Evolutionary conservation across 768 basidiomycete genomes (phyloP), one percentile per base, ranked within the genome.

Genomic region (Galerina marginata): DNA sequence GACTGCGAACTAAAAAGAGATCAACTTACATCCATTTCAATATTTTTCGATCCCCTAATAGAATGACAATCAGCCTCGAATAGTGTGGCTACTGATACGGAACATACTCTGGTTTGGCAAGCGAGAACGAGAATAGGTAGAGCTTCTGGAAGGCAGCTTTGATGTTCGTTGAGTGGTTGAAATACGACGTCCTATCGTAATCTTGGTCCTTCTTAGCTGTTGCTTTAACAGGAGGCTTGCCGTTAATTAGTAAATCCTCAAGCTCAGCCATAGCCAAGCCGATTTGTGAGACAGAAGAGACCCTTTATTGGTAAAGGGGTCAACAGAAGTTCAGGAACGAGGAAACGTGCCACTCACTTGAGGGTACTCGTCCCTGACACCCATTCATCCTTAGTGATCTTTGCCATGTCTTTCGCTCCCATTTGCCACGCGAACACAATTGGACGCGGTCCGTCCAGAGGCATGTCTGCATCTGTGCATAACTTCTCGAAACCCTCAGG

Each of bases 391-490:
- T 79, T 83, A 45, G 82, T 81, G 48, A 94, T 77, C 65, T 86
- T 90, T 33, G 81, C 90, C 87, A 94, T 88, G 68, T 92, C 90
- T 59, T 80, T 78, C 9, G 89, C 82, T 47, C 82, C 77, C 57
- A 91, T 72, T 65, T 90, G 88, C 92, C 92, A 94, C 23, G 90
- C 84, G 12, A 93, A 76, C 15, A 93, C 78, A 54, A 94, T 77
- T 16, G 91, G 89, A 62, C 85, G 74, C 6, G 88, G 79, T 33
- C 91, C 90, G 16, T 93, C 92, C 72, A 95, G 75, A 0, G 90
- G 79, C 47, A 93, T 82, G n/a, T 83, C 76, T 11, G 87, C 84
- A 62, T 93, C 90, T 25, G 64, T 79, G 74, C 90, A 95, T 29
- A 95, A 74, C 54, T 74, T 78, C 72, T 89, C 86, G 62, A 93